These are phyloP conservation scores for Mentha longifolia DNA, from an alignment of 257 asterid species.

Conservation along the genomic window DNA sequence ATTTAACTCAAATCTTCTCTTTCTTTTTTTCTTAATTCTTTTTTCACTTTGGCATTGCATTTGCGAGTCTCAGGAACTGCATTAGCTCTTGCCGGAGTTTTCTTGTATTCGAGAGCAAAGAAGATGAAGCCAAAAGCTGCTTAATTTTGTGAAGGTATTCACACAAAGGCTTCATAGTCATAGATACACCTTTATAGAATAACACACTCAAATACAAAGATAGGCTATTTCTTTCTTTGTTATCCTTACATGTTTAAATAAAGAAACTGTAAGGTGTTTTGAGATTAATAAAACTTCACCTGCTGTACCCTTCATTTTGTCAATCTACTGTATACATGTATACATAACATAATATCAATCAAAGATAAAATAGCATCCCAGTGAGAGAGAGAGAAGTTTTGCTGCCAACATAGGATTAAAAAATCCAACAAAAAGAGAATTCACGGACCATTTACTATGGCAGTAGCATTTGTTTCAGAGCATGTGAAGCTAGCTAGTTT, in stretches of 20 bases:
- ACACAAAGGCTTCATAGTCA: background rate
- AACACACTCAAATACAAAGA: background rate
- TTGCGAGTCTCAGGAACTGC: conserved; percentile 58
- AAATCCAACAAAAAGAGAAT: conserved; percentile 28
- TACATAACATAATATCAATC: background rate
- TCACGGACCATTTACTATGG: conserved; percentile 9
- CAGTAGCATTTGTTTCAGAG: conserved; percentile 26
- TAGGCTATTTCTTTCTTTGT: background rate
- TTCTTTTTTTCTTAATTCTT: background rate
- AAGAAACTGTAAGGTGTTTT: background rate
- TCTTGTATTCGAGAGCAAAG: conserved; percentile 75
- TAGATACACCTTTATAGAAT: background rate
- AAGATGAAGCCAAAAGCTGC: conserved; percentile 61
- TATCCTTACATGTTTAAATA: background rate
- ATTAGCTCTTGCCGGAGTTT: conserved; percentile 88
- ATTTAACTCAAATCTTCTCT: background rate
- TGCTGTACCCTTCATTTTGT: background rate
- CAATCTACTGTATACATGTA: background rate
- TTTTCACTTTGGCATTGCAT: background rate
- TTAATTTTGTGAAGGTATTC: conserved; percentile 29
- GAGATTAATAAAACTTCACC: background rate
- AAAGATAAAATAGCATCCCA: background rate
- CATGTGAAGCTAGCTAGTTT: background rate
- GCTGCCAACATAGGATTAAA: conserved; percentile 15
- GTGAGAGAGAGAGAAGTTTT: background rate